Evolutionary conservation across 768 basidiomycete species (phyloP), one percentile per base, ranked within the genome.

Genomic region (Coprinopsis strossmayeri): DNA sequence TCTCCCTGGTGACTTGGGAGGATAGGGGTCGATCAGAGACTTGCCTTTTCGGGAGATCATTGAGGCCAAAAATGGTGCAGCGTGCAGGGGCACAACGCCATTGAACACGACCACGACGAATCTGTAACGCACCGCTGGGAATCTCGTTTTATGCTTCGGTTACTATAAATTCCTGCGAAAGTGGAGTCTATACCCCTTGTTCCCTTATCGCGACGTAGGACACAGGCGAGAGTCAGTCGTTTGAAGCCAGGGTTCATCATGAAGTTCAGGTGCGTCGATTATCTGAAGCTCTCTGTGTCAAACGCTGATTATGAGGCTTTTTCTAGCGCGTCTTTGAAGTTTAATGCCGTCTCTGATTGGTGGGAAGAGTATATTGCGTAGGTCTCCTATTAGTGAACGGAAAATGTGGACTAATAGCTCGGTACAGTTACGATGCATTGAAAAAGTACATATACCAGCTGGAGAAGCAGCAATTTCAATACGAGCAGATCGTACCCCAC

Each of bases 311-410:
- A 34, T 21, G 2, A 20, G 27, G n/a, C 1, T 21, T 32, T 27
- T 5, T 48, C 0, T 47, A 89, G 87, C 58, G 87, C 87, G 26
- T 87, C 89, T 7, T 76, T 93, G 59, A 89, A 91, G 64, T 93
- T 93, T 67, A 94, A 94, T 57, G 87, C 90, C 2, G 86, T 92
- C 21, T 73, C 90, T 0, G 91, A 94, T 44, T 93, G 91, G 91
- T 88, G 86, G 84, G 87, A 91, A 53, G 84, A 91, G 43, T 94
- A 94, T 61, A 89, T 94, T 38, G 79, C 85, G 82, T 91, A 57
- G 53, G 87, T 77, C 13, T 30, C 38, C 38, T 23, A 20, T 26
- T 27, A 15, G 49, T 20, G 18, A 15, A 41, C 18, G 10, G 24
- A 17, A 23, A 12, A 20, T 37, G 32, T 34, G 48, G 24, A 51